Base-by-base conservation (phyloP, 306 rosid species). In the Vachellia collinsii region DNA sequence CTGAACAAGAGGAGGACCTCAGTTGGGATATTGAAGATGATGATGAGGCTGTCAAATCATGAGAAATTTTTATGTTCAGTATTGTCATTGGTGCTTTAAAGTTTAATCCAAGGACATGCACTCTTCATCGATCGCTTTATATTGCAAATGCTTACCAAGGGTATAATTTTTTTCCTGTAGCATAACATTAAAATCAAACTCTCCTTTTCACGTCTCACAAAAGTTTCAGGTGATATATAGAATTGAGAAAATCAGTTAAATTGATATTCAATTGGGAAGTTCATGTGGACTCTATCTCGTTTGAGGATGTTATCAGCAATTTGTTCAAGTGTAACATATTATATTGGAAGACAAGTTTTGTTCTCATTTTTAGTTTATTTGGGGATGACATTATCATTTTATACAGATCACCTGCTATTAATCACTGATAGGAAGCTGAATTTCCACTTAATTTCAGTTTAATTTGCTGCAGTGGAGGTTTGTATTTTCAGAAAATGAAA, bases 1-100 rank as follows among this genome's bases (percentile, higher is more conserved):
- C 84, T 0, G 96, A 89, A 34, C 91, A 92, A 67, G 98, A 91
- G 61, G 97, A 91, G 82, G 97, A 93, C 85, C 89, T 93, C 75
- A 93, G 89, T 82, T 95, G 99, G 99, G 98, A 95, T 71, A 81
- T 85, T 67, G 97, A 93, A 81, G 98, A 91, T 25, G 91, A 87
- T 29, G 94, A 94, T 20, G 84, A 70, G 37, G 80, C 78, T 69
- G 50, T 70, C 13, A 91, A 88, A 77, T 90, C 91, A 70, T 90
- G 91, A 91, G 53, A 51, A 62, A 37, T 69, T 72, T 77, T 23
- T 64, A 38, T 82, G 65, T 67, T 70, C 76, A 41, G 47, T 36
- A 36, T 76, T 12, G 19, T 14, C 16, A 47, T 65, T 61, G 36
- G 14, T 62, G 77, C 61, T 29, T 29, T 29, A 29, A 29, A 29